Evolutionary conservation across 2,329 filamentous ascomycete species (phyloP).

Genomic region (Colletotrichum euphorbiae): DNA sequence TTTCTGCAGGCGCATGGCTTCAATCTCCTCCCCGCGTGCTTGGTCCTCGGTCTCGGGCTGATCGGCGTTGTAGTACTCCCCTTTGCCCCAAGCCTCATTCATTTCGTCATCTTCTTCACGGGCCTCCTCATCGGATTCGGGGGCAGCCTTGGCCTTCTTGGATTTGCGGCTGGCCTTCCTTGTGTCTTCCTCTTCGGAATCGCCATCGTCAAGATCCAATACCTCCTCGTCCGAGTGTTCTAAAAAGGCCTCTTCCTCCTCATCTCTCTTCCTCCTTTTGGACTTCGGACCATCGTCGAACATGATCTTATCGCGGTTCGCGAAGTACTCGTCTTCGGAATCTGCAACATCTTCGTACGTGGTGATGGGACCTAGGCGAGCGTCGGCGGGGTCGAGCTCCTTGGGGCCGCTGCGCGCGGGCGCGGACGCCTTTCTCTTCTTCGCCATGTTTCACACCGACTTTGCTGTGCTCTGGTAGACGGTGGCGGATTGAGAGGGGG

Average conservation of each 20-base stretch:
- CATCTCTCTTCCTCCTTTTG: constrained; percentile 78
- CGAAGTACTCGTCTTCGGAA: constrained; percentile 93
- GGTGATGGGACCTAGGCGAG: constrained; percentile 69
- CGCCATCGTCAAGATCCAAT: constrained; percentile 59
- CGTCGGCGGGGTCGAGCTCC: constrained; percentile 67
- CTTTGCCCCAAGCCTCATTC: constrained; percentile 87
- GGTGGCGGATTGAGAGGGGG: background rate
- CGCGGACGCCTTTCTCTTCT: constrained; percentile 77
- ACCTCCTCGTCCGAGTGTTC: constrained; percentile 74
- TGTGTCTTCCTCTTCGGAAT: constrained; percentile 52
- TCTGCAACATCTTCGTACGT: constrained; percentile 89
- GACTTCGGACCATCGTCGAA: constrained; percentile 83
- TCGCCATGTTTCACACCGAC: constrained; percentile 60
- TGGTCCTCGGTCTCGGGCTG: constrained; percentile 71
- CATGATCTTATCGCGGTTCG: constrained; percentile 86
- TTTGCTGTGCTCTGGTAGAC: background rate
- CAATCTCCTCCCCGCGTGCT: constrained; percentile 90
- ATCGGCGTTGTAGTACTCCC: constrained; percentile 95
- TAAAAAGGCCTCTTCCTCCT: constrained; percentile 73
- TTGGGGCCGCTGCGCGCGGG: constrained; percentile 62
- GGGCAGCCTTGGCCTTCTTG: constrained; percentile 51
- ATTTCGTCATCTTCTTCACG: constrained; percentile 66
- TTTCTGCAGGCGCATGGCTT: constrained; percentile 88
- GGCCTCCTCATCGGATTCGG: constrained; percentile 53
- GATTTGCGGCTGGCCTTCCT: constrained; percentile 43